Evolutionary conservation across 1,139 yeast species (phyloP), one percentile per base, ranked within the genome.

Genomic region (Taphrina deformans): DNA sequence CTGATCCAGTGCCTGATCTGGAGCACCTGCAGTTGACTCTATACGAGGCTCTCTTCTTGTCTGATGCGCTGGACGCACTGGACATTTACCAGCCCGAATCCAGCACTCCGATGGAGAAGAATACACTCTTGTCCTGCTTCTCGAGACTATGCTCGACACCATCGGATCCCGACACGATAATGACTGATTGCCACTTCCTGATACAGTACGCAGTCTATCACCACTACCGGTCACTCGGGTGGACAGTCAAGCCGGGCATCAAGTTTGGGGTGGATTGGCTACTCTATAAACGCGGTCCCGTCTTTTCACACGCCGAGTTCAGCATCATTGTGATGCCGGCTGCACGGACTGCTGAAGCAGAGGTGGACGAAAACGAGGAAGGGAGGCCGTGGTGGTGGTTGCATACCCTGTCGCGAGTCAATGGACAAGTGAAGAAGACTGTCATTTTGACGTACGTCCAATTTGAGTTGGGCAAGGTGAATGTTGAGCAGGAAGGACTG

Each of bases 171-270:
- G 69, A 55, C 6, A 55, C 66, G n/a, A 2, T 24, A 23, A 33
- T 60, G 14, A 76, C 81, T 0, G 76, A 77, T 56, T 79, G 79
- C 68, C 67, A 70, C 21, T 84, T 86, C 70, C 73, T 85, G 2
- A 65, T 82, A 1, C 80, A 83, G 53, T 93, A 89, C 72, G 85
- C 85, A 4, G 93, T 83, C 0, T 93, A 92, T 72, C 96, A 91
- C 73, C 92, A 91, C 73, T 92, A 85, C 75, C 80, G 96, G 63
- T 85, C 97, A 0, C 80, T 85, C 38, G 98, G 98, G 0, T 93
- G 98, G 98, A 92, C 98, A 79, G 96, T 87, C 1, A 80, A 96
- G 67, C 84, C 92, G 0, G 99, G 98, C 0, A 83, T 92, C 66
- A 93, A 93, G 74, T 93, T 93, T 75, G 97, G 97, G 1, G 83